Base-by-base conservation (phyloP, 306 rosid species). In the Mimosa bimucronata region DNA sequence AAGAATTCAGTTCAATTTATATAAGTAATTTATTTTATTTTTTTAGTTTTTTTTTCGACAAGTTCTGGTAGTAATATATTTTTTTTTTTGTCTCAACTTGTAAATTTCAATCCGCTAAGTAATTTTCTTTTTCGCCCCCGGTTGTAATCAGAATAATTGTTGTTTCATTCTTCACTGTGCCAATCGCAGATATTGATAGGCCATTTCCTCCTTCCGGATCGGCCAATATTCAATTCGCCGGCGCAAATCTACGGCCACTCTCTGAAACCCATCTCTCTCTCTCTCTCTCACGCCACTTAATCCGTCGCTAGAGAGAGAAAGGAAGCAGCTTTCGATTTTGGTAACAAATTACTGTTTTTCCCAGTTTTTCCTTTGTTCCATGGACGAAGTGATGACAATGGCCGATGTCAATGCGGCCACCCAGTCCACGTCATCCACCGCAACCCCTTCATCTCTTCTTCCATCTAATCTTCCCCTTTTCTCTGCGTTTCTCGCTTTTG, bases 401-500 rank as follows among this genome's bases (percentile, higher is more conserved):
- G 92, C 85, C 25, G 93, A 90, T 69, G 88, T 88, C 11, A 55
- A 73, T 4, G 88, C 92, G 12, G 83, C 70, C 80, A 34, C 62
- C 64, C 74, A 57, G 45, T 14, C 84, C 28, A 55, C 90, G 61
- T 38, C 96, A 52, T 48, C 90, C 2, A 52, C 85, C 1, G 1
- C 67, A 9, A 1, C 64, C 7, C 75, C 75, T 42, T 9, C 77
- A 1, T 76, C 80, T 0, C 12, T 66, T 5, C 80, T 89, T 31
- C 90, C 94, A 14, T 81, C 78, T 18, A 93, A 91, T 78, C 82
- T 82, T 16, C 92, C 96, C 73, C 92, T 95, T 21, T 3, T 87
- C 79, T 77, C 96, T 16, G 91, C 96, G 0, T 69, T 95, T 76
- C 91, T 95, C 72, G 83, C 98, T 38, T 87, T 88, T 75, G 90